Base-by-base conservation (phyloP, 2,329 filamentous ascomycete genomes). In the Colletotrichum tanaceti region DNA sequence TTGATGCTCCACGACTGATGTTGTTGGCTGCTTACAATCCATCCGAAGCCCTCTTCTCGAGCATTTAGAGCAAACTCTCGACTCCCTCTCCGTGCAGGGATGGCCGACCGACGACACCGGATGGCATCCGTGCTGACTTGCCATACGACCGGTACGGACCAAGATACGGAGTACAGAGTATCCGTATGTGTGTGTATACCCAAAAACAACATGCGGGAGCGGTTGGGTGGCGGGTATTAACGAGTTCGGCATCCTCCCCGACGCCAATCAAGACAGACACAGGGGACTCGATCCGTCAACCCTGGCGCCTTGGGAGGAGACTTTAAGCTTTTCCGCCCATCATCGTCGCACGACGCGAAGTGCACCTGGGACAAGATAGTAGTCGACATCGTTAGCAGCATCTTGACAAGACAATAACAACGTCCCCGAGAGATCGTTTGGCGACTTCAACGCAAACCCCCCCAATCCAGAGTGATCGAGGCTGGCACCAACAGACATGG, bases 111-210 rank as follows among this genome's bases (percentile, higher is more conserved):
- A 44, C 28, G n/a, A 68, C 22, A 47, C 43, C 50, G 14, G 62
- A 68, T 65, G 62, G 55, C 62, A 68, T 65, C 55, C 62, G 62
- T 65, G 65, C 60, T 46, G 35, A n/a, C 16, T 49, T 43, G 44
- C 24, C 57, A 43, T 38, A 46, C 58, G 39, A 18, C 22, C n/a
- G 22, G 39, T 28, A 35, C 53, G 38, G 65, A 53, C 16, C n/a
- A n/a, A n/a, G n/a, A n/a, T n/a, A n/a, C n/a, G n/a, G n/a, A n/a
- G n/a, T n/a, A n/a, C n/a, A n/a, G n/a, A n/a, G n/a, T n/a, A n/a
- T n/a, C n/a, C n/a, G n/a, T n/a, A n/a, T n/a, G n/a, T n/a, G n/a
- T n/a, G n/a, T n/a, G n/a, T n/a, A n/a, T n/a, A n/a, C n/a, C n/a
- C n/a, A n/a, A 32, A 32, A 1, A n/a, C 16, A 11, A 16, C 32